Conservation (phyloP, 2,329 filamentous ascomycete genomes). For the Hypoxylon sp. region DNA sequence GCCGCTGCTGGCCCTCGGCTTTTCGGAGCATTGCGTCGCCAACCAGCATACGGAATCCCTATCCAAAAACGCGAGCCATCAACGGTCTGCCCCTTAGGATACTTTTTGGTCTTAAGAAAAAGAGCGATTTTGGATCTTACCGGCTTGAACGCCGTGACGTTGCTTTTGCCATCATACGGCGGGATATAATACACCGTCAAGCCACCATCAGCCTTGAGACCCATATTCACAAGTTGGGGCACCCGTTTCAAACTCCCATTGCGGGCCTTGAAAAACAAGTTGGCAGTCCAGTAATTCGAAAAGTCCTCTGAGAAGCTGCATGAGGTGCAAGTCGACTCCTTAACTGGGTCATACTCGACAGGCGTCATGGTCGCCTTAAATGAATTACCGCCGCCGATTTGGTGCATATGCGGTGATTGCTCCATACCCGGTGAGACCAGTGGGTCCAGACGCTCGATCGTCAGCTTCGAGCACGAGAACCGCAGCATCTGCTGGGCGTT, state of each 20-base stretch:
- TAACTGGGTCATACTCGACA: slow-evolving; percentile 32
- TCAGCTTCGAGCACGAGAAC: slow-evolving; percentile 64
- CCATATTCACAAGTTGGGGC: slow-evolving; percentile 42
- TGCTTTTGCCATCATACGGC: slow-evolving; percentile 48
- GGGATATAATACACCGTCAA: slow-evolving; percentile 43
- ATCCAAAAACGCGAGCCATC: neutral
- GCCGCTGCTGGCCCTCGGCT: slow-evolving; percentile 55
- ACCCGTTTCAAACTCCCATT: slow-evolving; percentile 54
- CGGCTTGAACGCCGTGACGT: slow-evolving; percentile 60
- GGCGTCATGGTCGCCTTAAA: slow-evolving; percentile 52
- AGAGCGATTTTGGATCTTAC: slow-evolving; percentile 35
- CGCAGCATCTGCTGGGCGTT: slow-evolving; percentile 44
- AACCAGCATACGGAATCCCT: slow-evolving; percentile 60
- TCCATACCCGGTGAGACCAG: slow-evolving; percentile 56
- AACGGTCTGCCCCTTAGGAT: neutral
- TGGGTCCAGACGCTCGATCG: slow-evolving; percentile 55
- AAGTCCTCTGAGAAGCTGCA: slow-evolving; percentile 49
- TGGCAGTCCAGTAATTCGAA: slow-evolving; percentile 56
- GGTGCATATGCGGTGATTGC: slow-evolving; percentile 67
- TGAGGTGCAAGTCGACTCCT: slow-evolving; percentile 42
- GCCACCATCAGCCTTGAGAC: slow-evolving; percentile 53
- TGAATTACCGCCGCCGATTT: slow-evolving; percentile 64
- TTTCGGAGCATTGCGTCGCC: slow-evolving; percentile 55
- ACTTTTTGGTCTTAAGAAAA: neutral
- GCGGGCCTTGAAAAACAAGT: slow-evolving; percentile 54